phyloP scores from a whole-genome alignment of 352 stramenopile species.

The Phytophthora nicotianae region DNA sequence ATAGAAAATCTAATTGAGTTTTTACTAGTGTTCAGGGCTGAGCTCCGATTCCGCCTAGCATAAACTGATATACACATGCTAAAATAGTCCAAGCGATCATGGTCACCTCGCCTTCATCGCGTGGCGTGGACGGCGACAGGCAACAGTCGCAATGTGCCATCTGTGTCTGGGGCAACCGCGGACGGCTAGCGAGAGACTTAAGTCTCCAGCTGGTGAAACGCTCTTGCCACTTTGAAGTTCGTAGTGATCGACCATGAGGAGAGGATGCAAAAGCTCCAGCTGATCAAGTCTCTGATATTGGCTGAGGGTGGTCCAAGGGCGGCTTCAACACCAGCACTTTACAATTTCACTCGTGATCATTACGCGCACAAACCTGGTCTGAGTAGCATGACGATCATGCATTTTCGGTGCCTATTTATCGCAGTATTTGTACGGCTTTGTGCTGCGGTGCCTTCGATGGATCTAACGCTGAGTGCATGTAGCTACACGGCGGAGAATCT shows the following conservation, averaged over 20 bases:
- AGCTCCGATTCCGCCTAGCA: neutral
- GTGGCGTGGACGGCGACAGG: conserved; percentile 16
- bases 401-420: conserved; percentile 9
- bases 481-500: conserved; percentile 27
- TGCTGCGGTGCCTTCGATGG: conserved; percentile 15
- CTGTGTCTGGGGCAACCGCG: conserved; percentile 12
- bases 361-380: conserved; percentile 12
- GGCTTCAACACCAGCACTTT: conserved; percentile 18
- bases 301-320: neutral
- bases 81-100: conserved; percentile 6
- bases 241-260: conserved; percentile 20
- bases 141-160: conserved; percentile 24
- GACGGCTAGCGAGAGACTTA: conserved; percentile 15
- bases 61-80: neutral
- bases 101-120: neutral
- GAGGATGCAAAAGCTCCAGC: conserved; percentile 25
- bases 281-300: conserved; percentile 19
- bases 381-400: conserved; percentile 13
- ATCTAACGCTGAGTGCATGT: conserved; percentile 23
- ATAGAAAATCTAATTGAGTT: conserved; percentile 13
- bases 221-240: conserved; percentile 25
- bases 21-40: conserved; percentile 17
- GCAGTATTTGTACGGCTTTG: conserved; percentile 14
- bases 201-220: conserved; percentile 19
- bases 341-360: conserved; percentile 10